phyloP scores from a whole-genome alignment of 768 basidiomycete genomes.

The Wakefieldia striispora region DNA sequence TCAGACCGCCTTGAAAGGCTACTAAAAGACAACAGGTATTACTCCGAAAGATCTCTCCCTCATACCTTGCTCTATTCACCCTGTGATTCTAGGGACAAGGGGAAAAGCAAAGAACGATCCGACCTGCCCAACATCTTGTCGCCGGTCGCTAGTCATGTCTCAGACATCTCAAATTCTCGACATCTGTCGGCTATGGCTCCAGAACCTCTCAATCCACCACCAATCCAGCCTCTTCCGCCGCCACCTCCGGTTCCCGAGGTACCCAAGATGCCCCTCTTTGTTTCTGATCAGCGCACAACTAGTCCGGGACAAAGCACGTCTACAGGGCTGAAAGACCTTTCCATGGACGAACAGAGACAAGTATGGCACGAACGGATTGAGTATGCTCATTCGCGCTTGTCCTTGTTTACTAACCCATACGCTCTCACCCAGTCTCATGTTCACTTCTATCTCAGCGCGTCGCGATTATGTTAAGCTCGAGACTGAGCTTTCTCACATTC shows the following conservation, averaged over 20 bases:
- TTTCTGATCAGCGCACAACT: conserved; percentile 8
- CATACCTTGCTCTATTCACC: conserved; percentile 5
- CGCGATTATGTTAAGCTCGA: conserved; percentile 32
- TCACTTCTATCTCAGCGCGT: conserved; percentile 34
- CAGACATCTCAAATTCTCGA: background rate
- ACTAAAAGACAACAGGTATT: conserved; percentile 15
- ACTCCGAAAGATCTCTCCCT: background rate
- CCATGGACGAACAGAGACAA: conserved; percentile 36
- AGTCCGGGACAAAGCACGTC: background rate
- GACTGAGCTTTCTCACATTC: conserved; percentile 31
- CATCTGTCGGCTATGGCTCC: conserved; percentile 5
- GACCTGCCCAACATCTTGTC: background rate
- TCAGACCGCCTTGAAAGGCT: conserved; percentile 28
- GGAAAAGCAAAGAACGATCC: conserved; percentile 3
- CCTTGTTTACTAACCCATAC: background rate
- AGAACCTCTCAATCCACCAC: conserved; percentile 14
- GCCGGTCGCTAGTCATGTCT: background rate
- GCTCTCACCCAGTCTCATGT: conserved; percentile 32
- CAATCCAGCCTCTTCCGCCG: conserved; percentile 21
- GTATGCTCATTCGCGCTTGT: conserved; percentile 25
- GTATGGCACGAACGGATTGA: conserved; percentile 42
- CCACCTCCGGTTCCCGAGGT: conserved; percentile 12
- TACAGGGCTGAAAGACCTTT: conserved; percentile 19
- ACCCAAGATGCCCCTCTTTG: conserved; percentile 22
- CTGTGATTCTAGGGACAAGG: conserved; percentile 12